These are phyloP conservation scores for Smallanthus sonchifolius DNA, from an alignment of 129 eudicot species.

Conservation along the genomic window DNA sequence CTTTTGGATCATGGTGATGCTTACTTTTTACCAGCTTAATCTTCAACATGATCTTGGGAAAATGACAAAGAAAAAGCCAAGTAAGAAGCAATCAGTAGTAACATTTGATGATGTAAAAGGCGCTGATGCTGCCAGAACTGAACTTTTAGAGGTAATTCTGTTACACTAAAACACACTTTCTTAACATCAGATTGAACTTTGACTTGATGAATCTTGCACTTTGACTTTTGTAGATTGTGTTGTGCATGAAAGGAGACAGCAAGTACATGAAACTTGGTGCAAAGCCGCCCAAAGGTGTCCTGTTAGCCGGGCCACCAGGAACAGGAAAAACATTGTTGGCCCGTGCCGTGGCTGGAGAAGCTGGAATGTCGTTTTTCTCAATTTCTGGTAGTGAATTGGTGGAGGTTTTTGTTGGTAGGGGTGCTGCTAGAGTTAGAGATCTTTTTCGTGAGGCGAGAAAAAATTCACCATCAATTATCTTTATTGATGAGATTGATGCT, in stretches of 20 bases:
- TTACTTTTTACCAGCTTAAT: slow-evolving; percentile 34
- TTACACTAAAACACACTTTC: background rate
- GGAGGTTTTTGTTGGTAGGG: slow-evolving; percentile 47
- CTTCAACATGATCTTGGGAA: slow-evolving; percentile 36
- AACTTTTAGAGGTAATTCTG: slow-evolving; percentile 28
- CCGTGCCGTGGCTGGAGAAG: slow-evolving; percentile 45
- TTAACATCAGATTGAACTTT: background rate
- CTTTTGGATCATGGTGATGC: slow-evolving; percentile 38
- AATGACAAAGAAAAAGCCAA: slow-evolving; percentile 30
- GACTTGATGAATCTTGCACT: background rate
- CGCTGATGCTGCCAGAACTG: slow-evolving; percentile 39
- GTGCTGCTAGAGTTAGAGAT: slow-evolving; percentile 46
- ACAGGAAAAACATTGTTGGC: slow-evolving; percentile 45
- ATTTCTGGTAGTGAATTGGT: slow-evolving; percentile 41
- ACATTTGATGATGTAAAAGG: slow-evolving; percentile 43
- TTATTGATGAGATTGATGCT: slow-evolving; percentile 46
- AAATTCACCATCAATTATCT: slow-evolving; percentile 33
- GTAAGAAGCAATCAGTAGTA: slow-evolving; percentile 30
- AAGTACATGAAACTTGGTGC: slow-evolving; percentile 35
- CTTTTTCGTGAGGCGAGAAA: slow-evolving; percentile 34
- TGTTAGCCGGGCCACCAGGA: slow-evolving; percentile 40
- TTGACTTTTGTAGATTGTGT: slow-evolving; percentile 23
- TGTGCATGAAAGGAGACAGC: slow-evolving; percentile 41
- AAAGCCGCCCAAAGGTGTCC: slow-evolving; percentile 34
- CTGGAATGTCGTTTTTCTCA: slow-evolving; percentile 39